Evolutionary conservation across 495 filamentous ascomycete genomes (phyloP).

Genomic region (Neurospora hispaniola): DNA sequence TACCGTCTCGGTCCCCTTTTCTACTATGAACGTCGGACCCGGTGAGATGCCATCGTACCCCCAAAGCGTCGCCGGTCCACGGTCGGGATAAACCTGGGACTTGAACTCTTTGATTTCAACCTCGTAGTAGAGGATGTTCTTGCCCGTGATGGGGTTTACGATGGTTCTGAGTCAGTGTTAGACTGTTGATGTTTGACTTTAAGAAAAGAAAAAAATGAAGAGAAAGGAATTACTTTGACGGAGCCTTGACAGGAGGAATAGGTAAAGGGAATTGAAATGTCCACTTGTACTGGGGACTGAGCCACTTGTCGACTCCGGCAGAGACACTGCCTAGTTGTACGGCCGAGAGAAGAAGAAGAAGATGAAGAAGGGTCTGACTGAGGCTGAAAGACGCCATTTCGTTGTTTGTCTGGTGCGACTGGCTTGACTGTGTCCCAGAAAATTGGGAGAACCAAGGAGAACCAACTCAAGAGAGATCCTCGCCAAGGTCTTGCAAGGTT

Average conservation of each 20-base stretch:
- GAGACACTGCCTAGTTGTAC: not conserved
- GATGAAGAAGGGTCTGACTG: not conserved
- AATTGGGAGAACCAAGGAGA: not conserved
- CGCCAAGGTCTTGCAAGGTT: not conserved
- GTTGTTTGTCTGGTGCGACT: not conserved
- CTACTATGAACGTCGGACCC: slow-evolving; percentile 38
- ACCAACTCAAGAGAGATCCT: not conserved
- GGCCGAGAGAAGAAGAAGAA: not conserved
- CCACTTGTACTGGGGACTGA: slow-evolving; percentile 26
- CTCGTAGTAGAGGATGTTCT: slow-evolving; percentile 32
- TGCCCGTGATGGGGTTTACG: slow-evolving; percentile 20
- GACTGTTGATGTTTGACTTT: too few relatives aligned
- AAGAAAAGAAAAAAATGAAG: too few relatives aligned
- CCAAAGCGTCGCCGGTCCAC: slow-evolving; percentile 33
- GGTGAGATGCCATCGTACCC: slow-evolving; percentile 46
- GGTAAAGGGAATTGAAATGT: slow-evolving; percentile 38
- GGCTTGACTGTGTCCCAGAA: not conserved
- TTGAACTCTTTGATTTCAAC: slow-evolving; percentile 36
- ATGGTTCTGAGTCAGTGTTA: slow-evolving; percentile 9
- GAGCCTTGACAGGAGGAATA: slow-evolving; percentile 36
- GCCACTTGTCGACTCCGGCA: slow-evolving; percentile 10
- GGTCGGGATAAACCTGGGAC: slow-evolving; percentile 36
- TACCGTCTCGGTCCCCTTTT: slow-evolving; percentile 36
- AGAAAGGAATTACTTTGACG: slow-evolving; percentile 21
- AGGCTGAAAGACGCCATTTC: not conserved